These are phyloP conservation scores for Verticillium dahliae DNA, from an alignment of 2,329 filamentous ascomycete species.

Conservation along the genomic window DNA sequence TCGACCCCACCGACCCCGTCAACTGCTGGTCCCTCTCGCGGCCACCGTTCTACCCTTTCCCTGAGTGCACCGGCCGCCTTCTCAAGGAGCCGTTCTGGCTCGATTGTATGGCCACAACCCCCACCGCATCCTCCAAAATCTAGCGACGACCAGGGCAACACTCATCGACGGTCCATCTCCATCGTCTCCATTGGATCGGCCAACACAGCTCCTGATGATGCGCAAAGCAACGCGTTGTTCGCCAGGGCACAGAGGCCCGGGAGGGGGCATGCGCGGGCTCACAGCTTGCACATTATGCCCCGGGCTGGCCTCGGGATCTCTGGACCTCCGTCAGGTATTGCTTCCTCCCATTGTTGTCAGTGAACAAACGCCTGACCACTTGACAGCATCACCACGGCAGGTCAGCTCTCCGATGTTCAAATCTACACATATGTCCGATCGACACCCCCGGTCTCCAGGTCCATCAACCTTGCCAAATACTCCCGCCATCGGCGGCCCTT, in stretches of 20 bases:
- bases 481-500: conserved; percentile 26
- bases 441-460: conserved; percentile 33
- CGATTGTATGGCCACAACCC: conserved; percentile 39
- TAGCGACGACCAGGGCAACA: conserved; percentile 36
- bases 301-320: conserved; percentile 21
- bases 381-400: conserved; percentile 29
- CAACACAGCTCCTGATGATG: conserved; percentile 37
- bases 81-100: conserved; percentile 37
- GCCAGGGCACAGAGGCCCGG: conserved; percentile 40
- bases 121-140: conserved; percentile 18
- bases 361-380: background rate
- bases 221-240: conserved; percentile 32
- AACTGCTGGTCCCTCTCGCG: conserved; percentile 29
- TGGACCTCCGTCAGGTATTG: conserved; percentile 32
- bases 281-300: conserved; percentile 71
- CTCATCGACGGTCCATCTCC: conserved; percentile 71
- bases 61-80: conserved; percentile 45
- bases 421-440: conserved; percentile 46
- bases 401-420: conserved; percentile 46
- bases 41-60: conserved; percentile 64
- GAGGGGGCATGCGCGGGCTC: conserved; percentile 68
- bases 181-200: conserved; percentile 70
- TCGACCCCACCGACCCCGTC: conserved; percentile 37
- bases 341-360: background rate
- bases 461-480: conserved; percentile 39